Base-by-base conservation (phyloP, 805 yeast genomes). In the Wickerhamomyces silvicola region DNA sequence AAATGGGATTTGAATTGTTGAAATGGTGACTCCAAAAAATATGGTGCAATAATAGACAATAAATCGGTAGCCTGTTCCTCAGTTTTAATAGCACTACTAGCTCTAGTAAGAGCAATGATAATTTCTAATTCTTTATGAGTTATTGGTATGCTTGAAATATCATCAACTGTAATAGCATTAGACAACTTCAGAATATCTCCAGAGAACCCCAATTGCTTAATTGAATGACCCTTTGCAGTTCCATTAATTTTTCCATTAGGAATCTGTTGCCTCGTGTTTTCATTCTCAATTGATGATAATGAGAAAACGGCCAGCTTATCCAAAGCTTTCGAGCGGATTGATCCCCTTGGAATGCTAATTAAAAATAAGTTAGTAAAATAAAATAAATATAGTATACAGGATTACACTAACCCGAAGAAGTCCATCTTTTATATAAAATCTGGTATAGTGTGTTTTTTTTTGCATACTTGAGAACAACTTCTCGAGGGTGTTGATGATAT, bases 101-200 rank as follows among this genome's bases (percentile, higher is more conserved):
- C 41, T 10, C 35, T 35, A 2, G 48, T 62, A n/a, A 76, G 53
- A 0, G 81, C 73, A 24, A 68, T 34, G 31, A 77, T 51, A 10
- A 72, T 65, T 43, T 77, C 82, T 48, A 68, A 63, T 38, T 77
- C 81, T 36, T 67, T 70, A 24, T 63, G 55, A 2, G 73, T 56
- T 23, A 51, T 46, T 26, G 54, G 54, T 20, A 45, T 41, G 22
- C 31, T 19, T 6, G 54, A 43, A 2, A 46, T 35, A 25, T 50
- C 46, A 5, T 28, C 23, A 8, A 27, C 25, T 3, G 37, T 13
- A 5, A 51, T 33, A 6, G 46, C 41, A 6, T 36, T 35, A 2
- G 44, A 31, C 10, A 51, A 35, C 31, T 37, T 49, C 21, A 34
- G 22, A 4, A 39, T 30, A 24, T 50, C 53, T 18, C 47, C 46